phyloP scores from a whole-genome alignment of 495 filamentous ascomycete species.

The Xylaria longipes region DNA sequence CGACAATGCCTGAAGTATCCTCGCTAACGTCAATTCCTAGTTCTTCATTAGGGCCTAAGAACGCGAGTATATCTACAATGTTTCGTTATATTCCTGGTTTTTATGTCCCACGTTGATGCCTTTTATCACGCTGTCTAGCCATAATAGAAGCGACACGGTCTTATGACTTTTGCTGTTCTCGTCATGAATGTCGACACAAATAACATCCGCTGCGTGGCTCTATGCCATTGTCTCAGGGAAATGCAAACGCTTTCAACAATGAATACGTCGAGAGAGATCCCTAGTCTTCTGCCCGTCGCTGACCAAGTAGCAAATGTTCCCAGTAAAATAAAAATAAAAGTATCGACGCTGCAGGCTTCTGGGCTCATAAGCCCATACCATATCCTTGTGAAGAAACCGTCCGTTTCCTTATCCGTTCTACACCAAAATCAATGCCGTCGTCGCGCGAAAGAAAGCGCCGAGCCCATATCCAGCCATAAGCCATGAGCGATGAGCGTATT shows the following conservation, averaged over 20 bases:
- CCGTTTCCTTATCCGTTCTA: conserved; percentile 29
- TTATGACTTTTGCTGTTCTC: conserved; percentile 9
- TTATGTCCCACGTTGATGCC: background rate
- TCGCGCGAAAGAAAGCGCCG: conserved; percentile 20
- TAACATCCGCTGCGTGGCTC: conserved; percentile 10
- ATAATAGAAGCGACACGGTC: conserved; percentile 1
- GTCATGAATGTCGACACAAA: conserved; percentile 17
- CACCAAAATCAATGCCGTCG: conserved; percentile 23
- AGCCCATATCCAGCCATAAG: conserved; percentile 25
- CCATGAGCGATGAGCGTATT: conserved; percentile 6
- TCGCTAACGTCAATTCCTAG: background rate
- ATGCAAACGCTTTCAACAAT: conserved; percentile 20
- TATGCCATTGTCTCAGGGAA: conserved; percentile 8
- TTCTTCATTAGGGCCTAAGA: background rate
- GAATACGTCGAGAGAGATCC: background rate
- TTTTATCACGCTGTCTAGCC: conserved; percentile 18
- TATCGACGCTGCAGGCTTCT: background rate
- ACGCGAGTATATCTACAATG: background rate
- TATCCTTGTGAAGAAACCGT: conserved; percentile 22
- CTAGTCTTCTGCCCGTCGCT: background rate
- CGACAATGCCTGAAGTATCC: background rate
- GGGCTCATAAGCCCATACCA: conserved; percentile 12
- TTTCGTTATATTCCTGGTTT: conserved; percentile 2
- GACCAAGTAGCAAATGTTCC: conserved; percentile 10
- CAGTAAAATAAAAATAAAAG: background rate